Evolutionary conservation across 1,284 basidiomycete species (phyloP).

Genomic region (Xerocomus minutiporus): DNA sequence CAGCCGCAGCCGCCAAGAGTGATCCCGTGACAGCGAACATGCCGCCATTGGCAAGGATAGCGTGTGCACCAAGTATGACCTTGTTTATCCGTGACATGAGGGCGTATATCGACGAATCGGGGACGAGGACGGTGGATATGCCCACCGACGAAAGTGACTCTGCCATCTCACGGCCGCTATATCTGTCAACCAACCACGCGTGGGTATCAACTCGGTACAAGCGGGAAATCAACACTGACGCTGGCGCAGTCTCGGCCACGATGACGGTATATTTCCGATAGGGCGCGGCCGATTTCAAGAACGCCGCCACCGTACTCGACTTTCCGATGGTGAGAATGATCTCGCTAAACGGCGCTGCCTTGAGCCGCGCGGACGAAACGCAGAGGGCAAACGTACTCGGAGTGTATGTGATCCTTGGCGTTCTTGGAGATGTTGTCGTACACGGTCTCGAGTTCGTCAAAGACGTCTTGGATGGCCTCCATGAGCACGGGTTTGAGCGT

Average conservation of each 20-base stretch:
- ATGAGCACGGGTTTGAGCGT: conserved; percentile 76
- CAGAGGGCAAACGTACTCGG: conserved; percentile 60
- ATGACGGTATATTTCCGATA: conserved; percentile 95
- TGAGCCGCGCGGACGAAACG: too few relatives aligned
- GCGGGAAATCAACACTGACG: conserved; percentile 48
- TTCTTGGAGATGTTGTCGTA: conserved; percentile 94
- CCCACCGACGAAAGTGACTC: conserved; percentile 70
- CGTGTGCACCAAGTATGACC: conserved; percentile 89
- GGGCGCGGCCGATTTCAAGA: conserved; percentile 86
- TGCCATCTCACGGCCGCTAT: conserved; percentile 84
- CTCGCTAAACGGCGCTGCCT: conserved; percentile 53
- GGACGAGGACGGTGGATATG: conserved; percentile 92
- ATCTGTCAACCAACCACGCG: conserved; percentile 42
- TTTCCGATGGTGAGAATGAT: conserved; percentile 95
- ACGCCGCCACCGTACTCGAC: conserved; percentile 90
- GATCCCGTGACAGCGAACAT: conserved; percentile 88
- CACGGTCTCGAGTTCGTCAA: conserved; percentile 94
- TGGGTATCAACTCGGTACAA: conserved; percentile 1
- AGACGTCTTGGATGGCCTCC: conserved; percentile 89
- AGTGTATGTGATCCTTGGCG: conserved; percentile 94
- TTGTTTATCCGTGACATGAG: conserved; percentile 98
- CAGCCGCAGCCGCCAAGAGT: conserved; percentile 81
- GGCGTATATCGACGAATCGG: conserved; percentile 92
- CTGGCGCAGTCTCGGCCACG: conserved; percentile 91
- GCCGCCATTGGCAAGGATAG: conserved; percentile 93